Percentiles rank a stretch among this genome's conserved stretches.
Evolutionary conservation across 2,329 filamentous ascomycete species (phyloP).

Genomic region (Aspergillus arachidicola): DNA sequence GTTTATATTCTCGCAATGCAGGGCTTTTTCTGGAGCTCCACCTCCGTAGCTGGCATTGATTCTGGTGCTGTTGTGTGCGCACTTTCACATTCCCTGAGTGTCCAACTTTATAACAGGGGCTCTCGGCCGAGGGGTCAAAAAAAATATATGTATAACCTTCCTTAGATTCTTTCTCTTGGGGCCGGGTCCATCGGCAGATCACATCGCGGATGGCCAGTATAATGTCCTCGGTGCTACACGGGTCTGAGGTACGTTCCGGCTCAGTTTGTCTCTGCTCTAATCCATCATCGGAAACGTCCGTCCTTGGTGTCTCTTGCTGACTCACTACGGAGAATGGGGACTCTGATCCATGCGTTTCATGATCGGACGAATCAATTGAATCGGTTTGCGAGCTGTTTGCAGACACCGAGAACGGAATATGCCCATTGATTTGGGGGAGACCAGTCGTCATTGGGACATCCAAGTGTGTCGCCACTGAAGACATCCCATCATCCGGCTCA

Average conservation of each 20-base stretch:
- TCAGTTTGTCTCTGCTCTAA: neutral
- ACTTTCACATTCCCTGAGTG: slow-evolving; percentile 11
- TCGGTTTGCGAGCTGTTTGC: neutral
- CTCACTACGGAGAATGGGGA: neutral
- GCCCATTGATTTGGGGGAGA: neutral
- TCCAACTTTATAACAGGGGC: slow-evolving; percentile 16
- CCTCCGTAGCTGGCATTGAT: slow-evolving; percentile 8
- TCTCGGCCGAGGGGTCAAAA: slow-evolving; percentile 10
- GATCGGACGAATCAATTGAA: neutral
- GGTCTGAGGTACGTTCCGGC: neutral
- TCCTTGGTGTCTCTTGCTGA: neutral
- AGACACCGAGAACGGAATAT: too few relatives aligned
- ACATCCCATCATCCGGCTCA: neutral
- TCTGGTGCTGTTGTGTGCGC: slow-evolving; percentile 12
- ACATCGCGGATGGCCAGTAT: neutral
- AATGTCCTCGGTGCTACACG: neutral
- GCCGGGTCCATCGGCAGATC: neutral
- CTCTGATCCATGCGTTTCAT: neutral
- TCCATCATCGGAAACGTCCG: neutral
- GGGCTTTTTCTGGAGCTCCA: slow-evolving; percentile 6
- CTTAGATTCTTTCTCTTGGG: too few relatives aligned
- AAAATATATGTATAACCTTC: slow-evolving; percentile 14
- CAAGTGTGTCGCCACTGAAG: neutral
- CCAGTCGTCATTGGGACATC: neutral
- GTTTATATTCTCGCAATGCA: slow-evolving; percentile 7